Conservation (phyloP, 2,329 filamentous ascomycete genomes). For the Penicillium sp. region DNA sequence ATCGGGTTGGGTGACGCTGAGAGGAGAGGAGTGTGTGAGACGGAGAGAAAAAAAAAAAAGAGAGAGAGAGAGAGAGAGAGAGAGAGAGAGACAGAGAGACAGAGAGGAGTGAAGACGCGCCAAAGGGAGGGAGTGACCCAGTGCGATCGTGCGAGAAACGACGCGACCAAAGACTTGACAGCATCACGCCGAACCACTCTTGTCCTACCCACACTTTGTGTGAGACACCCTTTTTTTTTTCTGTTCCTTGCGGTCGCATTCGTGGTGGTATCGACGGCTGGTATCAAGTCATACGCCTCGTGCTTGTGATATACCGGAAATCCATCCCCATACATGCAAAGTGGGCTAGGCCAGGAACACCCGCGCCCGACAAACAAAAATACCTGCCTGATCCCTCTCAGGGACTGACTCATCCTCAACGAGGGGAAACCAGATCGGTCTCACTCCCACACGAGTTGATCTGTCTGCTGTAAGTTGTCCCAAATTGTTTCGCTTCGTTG, state of each 20-base stretch:
- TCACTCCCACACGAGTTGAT: not conserved
- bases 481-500: slow-evolving; percentile 3
- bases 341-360: slow-evolving; percentile 3
- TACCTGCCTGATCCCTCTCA: not conserved
- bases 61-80: slow-evolving; percentile 1
- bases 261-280: not conserved
- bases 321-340: not conserved
- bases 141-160: not conserved
- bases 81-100: not conserved
- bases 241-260: not conserved
- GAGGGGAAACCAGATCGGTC: slow-evolving; percentile 1
- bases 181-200: too few relatives aligned
- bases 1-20: slow-evolving; percentile 12
- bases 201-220: too few relatives aligned
- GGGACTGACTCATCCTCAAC: slow-evolving; percentile 8
- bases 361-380: not conserved
- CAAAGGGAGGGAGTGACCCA: not conserved
- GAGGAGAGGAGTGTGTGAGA: slow-evolving; percentile 4
- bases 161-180: too few relatives aligned
- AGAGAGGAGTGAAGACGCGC: not conserved
- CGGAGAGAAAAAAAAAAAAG: not conserved
- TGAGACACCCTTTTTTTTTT: too few relatives aligned
- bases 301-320: not conserved
- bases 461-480: slow-evolving; percentile 17
- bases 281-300: not conserved